Base-by-base conservation (phyloP, 805 yeast genomes). In the Wickerhamomyces hampshirensis region DNA sequence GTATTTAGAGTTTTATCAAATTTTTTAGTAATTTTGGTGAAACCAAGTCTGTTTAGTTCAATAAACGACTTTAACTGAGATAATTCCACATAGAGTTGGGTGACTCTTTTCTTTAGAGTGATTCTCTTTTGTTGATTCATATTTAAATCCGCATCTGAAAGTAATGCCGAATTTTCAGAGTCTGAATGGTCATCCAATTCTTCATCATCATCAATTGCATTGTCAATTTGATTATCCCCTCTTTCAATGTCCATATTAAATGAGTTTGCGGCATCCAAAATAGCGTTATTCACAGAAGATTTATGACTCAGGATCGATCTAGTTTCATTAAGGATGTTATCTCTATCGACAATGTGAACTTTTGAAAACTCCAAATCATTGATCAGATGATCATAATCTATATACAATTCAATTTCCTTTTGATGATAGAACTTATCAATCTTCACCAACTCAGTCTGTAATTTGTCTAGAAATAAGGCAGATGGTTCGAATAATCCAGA, bases 11-110 rank as follows among this genome's bases (percentile, higher is more conserved):
- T 77, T 56, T 91, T 91, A 61, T 91, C 96, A 54, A 85, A 89
- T 62, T 91, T 91, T 56, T 91, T 91, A 38, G 86, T 67, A 29
- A 89, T 88, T 59, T 91, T 91, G 35, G 80, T 69, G 58, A 91
- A 84, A 0, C 96, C 98, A 28, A 89, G 80, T 48, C 73, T 73
- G 63, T 91, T 91, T 46, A 91, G 68, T 53, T 88, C 95, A 36
- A 84, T 72, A 58, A 68, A 91, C 1, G 96, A 83, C 53, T 84
- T 80, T 46, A 91, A 69, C 59, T 91, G 96, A 14, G 86, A 80
- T 26, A 89, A 63, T 18, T 77, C 70, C 15, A 87, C 87, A 61
- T 76, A 89, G 30, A 80, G 58, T 21, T 77, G 69, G 18, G 74
- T 68, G 10, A 82, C 63, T 29, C 84, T 66, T 50, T 78, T 79